These are phyloP conservation scores for Hepatocystis sp. DNA, from an alignment of 169 alveolate genomes.

Conservation along the genomic window DNA sequence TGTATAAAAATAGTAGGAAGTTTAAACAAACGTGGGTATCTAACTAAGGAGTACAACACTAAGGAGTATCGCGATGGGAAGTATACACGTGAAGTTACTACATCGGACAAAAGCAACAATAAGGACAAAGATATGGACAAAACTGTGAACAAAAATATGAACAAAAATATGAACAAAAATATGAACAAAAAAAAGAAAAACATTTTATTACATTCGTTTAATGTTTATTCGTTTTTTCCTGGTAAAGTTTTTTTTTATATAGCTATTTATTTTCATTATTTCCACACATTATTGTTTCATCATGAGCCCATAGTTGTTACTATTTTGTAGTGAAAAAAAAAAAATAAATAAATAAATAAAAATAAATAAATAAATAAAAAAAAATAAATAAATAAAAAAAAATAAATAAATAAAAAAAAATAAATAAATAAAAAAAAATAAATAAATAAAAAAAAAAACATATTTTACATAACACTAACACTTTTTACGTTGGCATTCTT, in stretches of 20 bases:
- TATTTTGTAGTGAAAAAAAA: constrained; percentile 14
- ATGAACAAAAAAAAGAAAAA: too few species aligned
- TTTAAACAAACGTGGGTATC: constrained; percentile 27
- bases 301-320: constrained; percentile 66
- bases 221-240: constrained; percentile 54
- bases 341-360: too few species aligned
- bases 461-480: too few species aligned
- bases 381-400: too few species aligned
- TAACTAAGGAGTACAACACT: background rate
- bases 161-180: background rate
- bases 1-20: constrained; percentile 57
- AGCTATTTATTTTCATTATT: constrained; percentile 39
- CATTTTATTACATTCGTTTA: constrained; percentile 30
- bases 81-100: background rate
- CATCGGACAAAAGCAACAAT: background rate
- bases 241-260: constrained; percentile 66
- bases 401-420: too few species aligned
- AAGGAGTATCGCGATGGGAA: background rate
- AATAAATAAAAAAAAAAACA: too few species aligned
- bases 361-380: too few species aligned
- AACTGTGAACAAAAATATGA: background rate
- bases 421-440: too few species aligned
- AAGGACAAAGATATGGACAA: background rate
- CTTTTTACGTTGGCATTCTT: too few species aligned
- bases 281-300: constrained; percentile 47